Evolutionary conservation across 1,139 yeast genomes (phyloP).

Genomic region (Eremothecium cymbalariae): DNA sequence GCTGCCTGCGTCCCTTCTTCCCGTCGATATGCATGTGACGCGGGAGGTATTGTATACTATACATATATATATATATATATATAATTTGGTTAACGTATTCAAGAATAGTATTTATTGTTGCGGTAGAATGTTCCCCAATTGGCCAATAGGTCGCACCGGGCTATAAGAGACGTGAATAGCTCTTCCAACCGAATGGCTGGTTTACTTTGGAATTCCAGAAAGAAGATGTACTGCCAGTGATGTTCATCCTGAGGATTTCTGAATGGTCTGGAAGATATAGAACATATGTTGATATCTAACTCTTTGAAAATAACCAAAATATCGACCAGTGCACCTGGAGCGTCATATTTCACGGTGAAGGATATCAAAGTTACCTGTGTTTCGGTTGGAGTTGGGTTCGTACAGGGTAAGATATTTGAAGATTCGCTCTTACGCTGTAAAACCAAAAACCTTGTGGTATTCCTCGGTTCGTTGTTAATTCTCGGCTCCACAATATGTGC

Average conservation of each 20-base stretch:
- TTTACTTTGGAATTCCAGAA: conserved; percentile 47
- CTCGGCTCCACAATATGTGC: conserved; percentile 48
- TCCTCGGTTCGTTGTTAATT: conserved; percentile 63
- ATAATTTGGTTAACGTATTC: no score
- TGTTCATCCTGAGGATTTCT: conserved; percentile 15
- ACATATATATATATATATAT: no score
- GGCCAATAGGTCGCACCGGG: conserved; percentile 29
- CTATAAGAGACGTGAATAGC: conserved; percentile 23
- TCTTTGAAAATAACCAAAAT: conserved; percentile 54
- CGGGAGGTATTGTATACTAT: no score
- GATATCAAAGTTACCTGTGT: conserved; percentile 48
- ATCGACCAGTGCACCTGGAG: conserved; percentile 68
- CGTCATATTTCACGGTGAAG: conserved; percentile 58
- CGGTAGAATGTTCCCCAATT: conserved; percentile 37
- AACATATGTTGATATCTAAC: conserved; percentile 54
- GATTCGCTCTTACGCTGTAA: conserved; percentile 32
- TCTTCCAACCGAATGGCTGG: conserved; percentile 16
- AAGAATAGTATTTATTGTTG: conserved; percentile 31
- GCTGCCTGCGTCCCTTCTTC: no score
- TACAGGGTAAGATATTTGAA: conserved; percentile 9
- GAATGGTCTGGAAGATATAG: conserved; percentile 61
- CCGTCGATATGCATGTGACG: no score
- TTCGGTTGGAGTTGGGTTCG: neutral
- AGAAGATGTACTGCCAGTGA: conserved; percentile 77
- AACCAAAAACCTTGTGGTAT: conserved; percentile 79